Evolutionary conservation across 2,329 filamentous ascomycete species (phyloP).

Genomic region (Neospermospora avenae): DNA sequence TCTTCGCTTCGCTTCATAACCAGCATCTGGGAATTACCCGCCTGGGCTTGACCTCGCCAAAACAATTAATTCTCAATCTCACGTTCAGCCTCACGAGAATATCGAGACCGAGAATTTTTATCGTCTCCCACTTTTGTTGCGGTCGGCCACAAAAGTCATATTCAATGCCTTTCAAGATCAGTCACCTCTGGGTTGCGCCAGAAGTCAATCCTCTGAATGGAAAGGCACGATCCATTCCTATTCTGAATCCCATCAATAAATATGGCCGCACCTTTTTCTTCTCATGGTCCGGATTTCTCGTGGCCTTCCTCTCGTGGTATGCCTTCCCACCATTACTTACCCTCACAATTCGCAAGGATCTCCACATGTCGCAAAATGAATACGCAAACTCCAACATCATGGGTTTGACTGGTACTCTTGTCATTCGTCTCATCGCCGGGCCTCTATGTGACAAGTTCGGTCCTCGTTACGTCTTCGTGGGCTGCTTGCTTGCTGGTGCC

Average conservation of each 20-base stretch:
- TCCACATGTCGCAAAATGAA: constrained; percentile 65
- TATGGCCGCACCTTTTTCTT: constrained; percentile 91
- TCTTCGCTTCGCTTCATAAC: neutral
- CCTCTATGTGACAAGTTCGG: constrained; percentile 84
- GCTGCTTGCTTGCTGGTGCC: constrained; percentile 67
- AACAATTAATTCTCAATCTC: neutral
- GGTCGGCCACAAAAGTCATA: neutral
- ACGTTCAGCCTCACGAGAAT: neutral
- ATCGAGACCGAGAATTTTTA: neutral
- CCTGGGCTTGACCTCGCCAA: neutral
- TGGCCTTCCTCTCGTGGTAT: constrained; percentile 90
- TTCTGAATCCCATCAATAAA: constrained; percentile 72
- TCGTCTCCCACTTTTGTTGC: neutral
- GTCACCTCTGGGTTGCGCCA: constrained; percentile 30
- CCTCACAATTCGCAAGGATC: constrained; percentile 74
- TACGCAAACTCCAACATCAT: constrained; percentile 90
- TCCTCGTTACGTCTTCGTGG: constrained; percentile 74
- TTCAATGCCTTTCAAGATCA: constrained; percentile 26
- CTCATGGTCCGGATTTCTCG: constrained; percentile 74
- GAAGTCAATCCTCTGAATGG: constrained; percentile 69
- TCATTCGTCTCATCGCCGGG: constrained; percentile 74
- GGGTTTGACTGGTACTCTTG: constrained; percentile 67
- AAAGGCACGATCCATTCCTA: constrained; percentile 77
- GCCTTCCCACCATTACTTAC: constrained; percentile 67
- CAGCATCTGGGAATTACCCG: neutral